These are phyloP conservation scores for Viola pubescens DNA, from an alignment of 441 rosid genomes.

Conservation along the genomic window DNA sequence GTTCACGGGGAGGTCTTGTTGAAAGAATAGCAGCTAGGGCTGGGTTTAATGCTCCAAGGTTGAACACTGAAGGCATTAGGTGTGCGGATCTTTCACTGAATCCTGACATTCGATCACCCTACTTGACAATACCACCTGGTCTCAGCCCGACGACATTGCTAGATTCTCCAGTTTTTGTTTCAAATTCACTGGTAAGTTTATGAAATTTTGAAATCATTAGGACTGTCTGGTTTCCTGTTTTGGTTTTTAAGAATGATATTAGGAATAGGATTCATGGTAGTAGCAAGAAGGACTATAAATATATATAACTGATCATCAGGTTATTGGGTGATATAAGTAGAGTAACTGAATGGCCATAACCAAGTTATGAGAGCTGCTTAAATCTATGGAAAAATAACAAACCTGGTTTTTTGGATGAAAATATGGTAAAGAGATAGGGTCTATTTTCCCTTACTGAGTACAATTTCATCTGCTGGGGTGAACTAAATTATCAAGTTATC, in stretches of 20 bases:
- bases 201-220: conserved; percentile 4
- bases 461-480: not conserved
- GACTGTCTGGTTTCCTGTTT: conserved; percentile 6
- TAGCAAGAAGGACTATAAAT: too few relatives aligned
- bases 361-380: too few relatives aligned
- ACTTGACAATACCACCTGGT: conserved; percentile 51
- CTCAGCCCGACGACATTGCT: conserved; percentile 60
- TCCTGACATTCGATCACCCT: conserved; percentile 31
- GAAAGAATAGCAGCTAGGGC: conserved; percentile 63
- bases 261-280: too few relatives aligned
- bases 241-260: conserved; percentile 7
- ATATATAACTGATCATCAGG: too few relatives aligned
- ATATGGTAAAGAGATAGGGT: not conserved
- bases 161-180: conserved; percentile 54
- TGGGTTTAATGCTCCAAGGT: conserved; percentile 51
- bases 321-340: too few relatives aligned
- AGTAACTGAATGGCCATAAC: too few relatives aligned
- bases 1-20: conserved; percentile 44
- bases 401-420: too few relatives aligned
- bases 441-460: not conserved
- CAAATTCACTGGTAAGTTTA: conserved; percentile 46
- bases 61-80: conserved; percentile 34
- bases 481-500: not conserved
- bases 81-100: conserved; percentile 21
- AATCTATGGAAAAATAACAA: too few relatives aligned